These are phyloP conservation scores for Colletotrichum coccodes DNA, from an alignment of 2,329 filamentous ascomycete species.

Conservation along the genomic window DNA sequence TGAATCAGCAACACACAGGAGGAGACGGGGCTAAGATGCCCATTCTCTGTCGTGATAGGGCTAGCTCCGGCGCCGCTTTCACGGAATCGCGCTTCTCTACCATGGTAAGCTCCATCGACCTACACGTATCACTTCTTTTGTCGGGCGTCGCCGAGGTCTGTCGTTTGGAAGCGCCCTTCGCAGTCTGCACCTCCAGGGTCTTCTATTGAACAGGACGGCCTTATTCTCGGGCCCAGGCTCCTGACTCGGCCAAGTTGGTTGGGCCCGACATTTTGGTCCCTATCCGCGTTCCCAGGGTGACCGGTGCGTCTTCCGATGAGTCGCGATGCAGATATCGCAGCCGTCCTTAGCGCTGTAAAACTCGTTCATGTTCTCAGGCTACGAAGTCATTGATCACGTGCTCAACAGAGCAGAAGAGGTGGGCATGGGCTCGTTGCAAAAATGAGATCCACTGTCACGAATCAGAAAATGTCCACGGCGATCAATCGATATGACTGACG, in stretches of 20 bases:
- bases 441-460: background rate
- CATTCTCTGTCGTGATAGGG: slow-evolving; percentile 12
- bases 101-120: background rate
- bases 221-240: background rate
- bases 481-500: too few species aligned
- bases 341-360: background rate
- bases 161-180: background rate
- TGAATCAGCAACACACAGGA: slow-evolving; percentile 30
- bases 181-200: too few species aligned
- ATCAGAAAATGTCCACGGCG: background rate
- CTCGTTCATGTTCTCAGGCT: background rate
- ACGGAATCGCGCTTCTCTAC: background rate
- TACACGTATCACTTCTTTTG: background rate
- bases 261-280: background rate
- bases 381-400: background rate
- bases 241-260: background rate
- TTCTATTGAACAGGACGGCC: background rate
- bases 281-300: background rate
- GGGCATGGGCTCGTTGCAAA: background rate
- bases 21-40: background rate
- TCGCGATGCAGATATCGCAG: background rate
- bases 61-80: background rate
- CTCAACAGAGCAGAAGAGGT: too few species aligned
- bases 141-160: background rate
- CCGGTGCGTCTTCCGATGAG: background rate